Conservation (phyloP, 495 filamentous ascomycete species). For the Penicillium roqueforti region DNA sequence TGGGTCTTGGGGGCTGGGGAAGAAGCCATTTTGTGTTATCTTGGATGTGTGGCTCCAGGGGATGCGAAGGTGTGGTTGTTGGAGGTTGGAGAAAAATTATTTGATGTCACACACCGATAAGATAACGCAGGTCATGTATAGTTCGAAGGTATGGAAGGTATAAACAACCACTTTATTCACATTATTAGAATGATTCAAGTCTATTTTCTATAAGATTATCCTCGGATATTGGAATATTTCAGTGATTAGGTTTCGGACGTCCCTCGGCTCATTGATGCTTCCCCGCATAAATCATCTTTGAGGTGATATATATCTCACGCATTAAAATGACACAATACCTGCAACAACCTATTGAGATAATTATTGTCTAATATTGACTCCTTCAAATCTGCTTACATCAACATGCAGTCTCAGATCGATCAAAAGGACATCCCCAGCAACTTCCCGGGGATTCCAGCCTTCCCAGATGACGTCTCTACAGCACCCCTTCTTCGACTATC, state of each 20-base stretch:
- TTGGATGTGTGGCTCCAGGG: neutral
- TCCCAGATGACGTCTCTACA: constrained; percentile 50
- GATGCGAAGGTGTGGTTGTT: neutral
- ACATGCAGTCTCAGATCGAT: neutral
- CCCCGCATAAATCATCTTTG: constrained; percentile 16
- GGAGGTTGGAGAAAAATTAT: constrained; percentile 17
- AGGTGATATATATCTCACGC: neutral
- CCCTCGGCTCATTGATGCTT: constrained; percentile 15
- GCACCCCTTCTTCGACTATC: constrained; percentile 54
- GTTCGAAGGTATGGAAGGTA: no score
- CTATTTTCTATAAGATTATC: neutral
- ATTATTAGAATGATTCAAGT: neutral
- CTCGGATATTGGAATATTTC: neutral
- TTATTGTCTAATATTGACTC: neutral
- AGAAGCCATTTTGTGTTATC: constrained; percentile 21
- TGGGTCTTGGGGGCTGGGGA: constrained; percentile 35
- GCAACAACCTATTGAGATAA: neutral
- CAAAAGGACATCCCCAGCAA: constrained; percentile 4
- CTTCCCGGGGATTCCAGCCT: constrained; percentile 43
- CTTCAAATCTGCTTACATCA: neutral
- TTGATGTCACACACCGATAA: constrained; percentile 28
- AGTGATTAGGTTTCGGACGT: neutral
- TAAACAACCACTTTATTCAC: neutral
- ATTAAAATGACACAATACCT: neutral
- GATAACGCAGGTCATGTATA: constrained; percentile 7